These are phyloP conservation scores for Butyriboletus regius DNA, from an alignment of 1,284 basidiomycete genomes.

Conservation along the genomic window DNA sequence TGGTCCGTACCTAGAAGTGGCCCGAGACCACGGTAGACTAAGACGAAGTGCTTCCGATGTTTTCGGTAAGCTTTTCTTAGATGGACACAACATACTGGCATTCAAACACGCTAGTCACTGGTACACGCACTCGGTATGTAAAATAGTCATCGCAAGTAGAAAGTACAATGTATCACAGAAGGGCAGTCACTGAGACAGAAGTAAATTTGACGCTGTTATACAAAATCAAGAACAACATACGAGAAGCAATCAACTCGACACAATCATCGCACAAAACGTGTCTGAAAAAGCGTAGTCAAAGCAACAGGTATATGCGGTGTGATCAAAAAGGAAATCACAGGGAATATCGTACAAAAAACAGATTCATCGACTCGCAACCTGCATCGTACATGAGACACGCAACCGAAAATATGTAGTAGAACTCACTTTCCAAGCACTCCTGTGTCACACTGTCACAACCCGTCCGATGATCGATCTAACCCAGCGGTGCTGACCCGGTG, in stretches of 20 bases:
- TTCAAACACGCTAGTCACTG: not conserved
- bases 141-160: not conserved
- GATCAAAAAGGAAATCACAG: not conserved
- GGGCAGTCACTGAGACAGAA: not conserved
- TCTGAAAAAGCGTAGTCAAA: not conserved
- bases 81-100: not conserved
- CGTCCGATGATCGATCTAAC: slow-evolving; percentile 3
- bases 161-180: not conserved
- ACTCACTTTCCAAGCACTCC: not conserved
- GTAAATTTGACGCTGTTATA: not conserved
- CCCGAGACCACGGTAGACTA: not conserved
- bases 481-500: slow-evolving; percentile 6
- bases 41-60: not conserved
- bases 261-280: not conserved
- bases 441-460: not conserved
- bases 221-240: not conserved
- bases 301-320: not conserved
- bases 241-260: not conserved
- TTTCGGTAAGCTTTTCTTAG: not conserved
- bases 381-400: not conserved
- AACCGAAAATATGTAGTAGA: not conserved
- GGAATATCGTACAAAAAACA: not conserved
- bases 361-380: not conserved
- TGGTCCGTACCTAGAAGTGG: not conserved
- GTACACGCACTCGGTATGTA: not conserved